A percentile compares a stretch with the other conserved stretches of the same genome.
phyloP scores from a whole-genome alignment of 73 alveolate genomes.

The Stentor roeselii region DNA sequence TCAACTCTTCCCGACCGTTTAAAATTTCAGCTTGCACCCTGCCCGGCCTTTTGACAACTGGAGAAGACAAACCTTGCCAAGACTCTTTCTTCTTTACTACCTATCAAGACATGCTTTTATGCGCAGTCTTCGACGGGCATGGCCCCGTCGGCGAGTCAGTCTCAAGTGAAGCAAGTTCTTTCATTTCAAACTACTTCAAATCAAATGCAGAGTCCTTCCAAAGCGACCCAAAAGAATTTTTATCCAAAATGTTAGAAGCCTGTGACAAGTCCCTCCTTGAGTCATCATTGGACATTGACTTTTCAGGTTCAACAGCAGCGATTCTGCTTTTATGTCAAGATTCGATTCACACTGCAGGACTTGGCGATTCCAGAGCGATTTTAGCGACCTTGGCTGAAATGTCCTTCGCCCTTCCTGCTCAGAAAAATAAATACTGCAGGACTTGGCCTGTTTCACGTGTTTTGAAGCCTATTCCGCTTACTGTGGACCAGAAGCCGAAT shows the following conservation, averaged over 20 bases:
- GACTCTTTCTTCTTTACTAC: background rate
- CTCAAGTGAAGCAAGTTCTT: background rate
- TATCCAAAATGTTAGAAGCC: background rate
- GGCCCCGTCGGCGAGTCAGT: background rate
- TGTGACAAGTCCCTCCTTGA: background rate
- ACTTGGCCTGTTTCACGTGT: background rate
- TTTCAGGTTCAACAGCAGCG: background rate
- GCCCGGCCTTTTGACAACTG: background rate
- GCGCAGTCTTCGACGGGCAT: background rate
- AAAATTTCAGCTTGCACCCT: slow-evolving; percentile 2
- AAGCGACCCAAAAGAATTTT: background rate
- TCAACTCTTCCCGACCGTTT: too few species aligned
- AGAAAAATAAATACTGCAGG: background rate
- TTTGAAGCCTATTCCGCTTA: slow-evolving; percentile 34
- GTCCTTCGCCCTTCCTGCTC: background rate
- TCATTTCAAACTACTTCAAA: background rate
- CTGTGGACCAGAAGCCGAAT: slow-evolving; percentile 72
- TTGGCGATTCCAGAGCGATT: background rate
- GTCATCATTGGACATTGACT: background rate
- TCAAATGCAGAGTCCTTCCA: background rate
- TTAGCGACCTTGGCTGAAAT: background rate
- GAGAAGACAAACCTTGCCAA: background rate
- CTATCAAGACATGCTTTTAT: background rate
- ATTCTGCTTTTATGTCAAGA: background rate
- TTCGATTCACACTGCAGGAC: background rate